Evolutionary conservation across 768 basidiomycete genomes (phyloP).

Genomic region (Naganishia kalamii): DNA sequence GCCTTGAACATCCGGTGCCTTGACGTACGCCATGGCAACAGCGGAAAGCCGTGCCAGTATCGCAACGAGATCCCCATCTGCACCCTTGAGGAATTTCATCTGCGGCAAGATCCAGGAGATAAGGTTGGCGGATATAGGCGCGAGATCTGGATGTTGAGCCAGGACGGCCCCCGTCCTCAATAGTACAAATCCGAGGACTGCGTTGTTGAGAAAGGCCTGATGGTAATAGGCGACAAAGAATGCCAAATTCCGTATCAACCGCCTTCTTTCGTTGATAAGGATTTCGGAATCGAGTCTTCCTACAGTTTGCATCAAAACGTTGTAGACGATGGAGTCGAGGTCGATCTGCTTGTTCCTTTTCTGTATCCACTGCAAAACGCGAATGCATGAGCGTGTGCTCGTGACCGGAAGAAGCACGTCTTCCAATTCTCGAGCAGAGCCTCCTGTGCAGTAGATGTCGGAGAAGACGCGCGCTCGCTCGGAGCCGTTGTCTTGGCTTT

Average conservation of each 20-base stretch:
- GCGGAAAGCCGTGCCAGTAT: not conserved
- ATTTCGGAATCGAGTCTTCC: constrained; percentile 60
- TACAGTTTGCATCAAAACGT: constrained; percentile 68
- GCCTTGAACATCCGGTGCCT: no score
- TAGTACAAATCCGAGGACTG: constrained; percentile 59
- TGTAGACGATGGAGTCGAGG: constrained; percentile 57
- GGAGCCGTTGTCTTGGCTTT: constrained; percentile 1
- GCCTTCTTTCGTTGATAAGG: constrained; percentile 75
- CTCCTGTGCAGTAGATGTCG: not conserved
- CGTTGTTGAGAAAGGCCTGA: constrained; percentile 55
- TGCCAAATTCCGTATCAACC: constrained; percentile 65
- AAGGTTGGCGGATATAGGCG: constrained; percentile 22
- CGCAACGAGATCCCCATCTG: not conserved
- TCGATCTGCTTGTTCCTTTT: not conserved
- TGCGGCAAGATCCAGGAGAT: constrained; percentile 17
- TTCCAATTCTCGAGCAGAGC: not conserved
- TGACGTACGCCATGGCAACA: not conserved
- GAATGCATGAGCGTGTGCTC: not conserved
- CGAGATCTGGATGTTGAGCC: constrained; percentile 44
- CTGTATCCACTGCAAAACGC: constrained; percentile 5
- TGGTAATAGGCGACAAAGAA: constrained; percentile 65
- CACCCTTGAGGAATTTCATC: not conserved
- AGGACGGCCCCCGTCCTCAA: constrained; percentile 63
- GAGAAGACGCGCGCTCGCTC: not conserved
- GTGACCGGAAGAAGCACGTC: not conserved